Conservation (phyloP, 768 basidiomycete genomes). For the Butyriboletus loyo region DNA sequence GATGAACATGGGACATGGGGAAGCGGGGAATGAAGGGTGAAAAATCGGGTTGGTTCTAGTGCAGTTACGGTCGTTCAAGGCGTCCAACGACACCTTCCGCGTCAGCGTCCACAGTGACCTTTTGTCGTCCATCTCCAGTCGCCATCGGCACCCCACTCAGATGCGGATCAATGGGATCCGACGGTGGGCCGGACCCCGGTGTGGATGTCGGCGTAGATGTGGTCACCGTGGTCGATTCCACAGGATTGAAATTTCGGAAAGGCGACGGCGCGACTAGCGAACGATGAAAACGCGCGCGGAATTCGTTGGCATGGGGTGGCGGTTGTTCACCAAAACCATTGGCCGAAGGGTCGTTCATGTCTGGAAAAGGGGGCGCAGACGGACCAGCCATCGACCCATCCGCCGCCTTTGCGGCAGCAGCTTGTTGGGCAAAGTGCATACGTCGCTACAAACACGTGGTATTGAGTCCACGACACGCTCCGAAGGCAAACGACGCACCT, state of each 20-base stretch:
- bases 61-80: constrained; percentile 16
- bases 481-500: constrained; percentile 43
- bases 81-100: constrained; percentile 22
- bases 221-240: constrained; percentile 30
- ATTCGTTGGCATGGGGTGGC: constrained; percentile 44
- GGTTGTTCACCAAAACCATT: constrained; percentile 30
- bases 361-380: constrained; percentile 30
- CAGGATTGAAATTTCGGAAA: constrained; percentile 40
- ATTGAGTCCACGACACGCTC: neutral
- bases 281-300: constrained; percentile 65
- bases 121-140: constrained; percentile 25
- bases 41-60: neutral
- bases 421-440: constrained; percentile 43
- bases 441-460: constrained; percentile 35
- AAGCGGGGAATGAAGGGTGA: too few relatives aligned
- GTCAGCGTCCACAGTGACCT: constrained; percentile 25
- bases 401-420: constrained; percentile 30
- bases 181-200: constrained; percentile 32
- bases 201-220: constrained; percentile 35
- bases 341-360: constrained; percentile 30
- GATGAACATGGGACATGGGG: neutral
- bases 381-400: constrained; percentile 30
- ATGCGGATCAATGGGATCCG: constrained; percentile 34
- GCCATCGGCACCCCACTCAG: constrained; percentile 24
- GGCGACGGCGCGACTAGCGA: constrained; percentile 59